Evolutionary conservation across 164 flowering plant genomes (phyloP).

Genomic region (Stephania yunnanensis): DNA sequence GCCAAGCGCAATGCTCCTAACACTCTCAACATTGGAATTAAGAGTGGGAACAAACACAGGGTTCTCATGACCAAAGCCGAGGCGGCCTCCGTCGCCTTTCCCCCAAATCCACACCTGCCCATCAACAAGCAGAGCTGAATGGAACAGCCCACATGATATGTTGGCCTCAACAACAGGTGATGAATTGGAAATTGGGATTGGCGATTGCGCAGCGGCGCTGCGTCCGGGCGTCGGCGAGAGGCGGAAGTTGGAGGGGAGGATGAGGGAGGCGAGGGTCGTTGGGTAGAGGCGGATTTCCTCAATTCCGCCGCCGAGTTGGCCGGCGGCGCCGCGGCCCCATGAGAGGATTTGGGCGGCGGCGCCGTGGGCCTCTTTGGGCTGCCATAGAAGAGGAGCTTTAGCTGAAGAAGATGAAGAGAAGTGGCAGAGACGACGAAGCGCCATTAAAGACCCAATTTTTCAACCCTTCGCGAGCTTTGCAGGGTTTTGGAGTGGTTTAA

Average conservation of each 20-base stretch:
- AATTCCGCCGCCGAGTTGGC: constrained; percentile 82
- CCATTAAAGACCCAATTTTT: not conserved
- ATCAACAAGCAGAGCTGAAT: constrained; percentile 57
- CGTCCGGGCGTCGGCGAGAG: constrained; percentile 50
- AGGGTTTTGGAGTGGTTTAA: not conserved
- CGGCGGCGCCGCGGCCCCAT: constrained; percentile 90
- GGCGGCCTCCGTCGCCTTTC: constrained; percentile 89
- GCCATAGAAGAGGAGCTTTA: constrained; percentile 29
- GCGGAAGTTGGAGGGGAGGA: constrained; percentile 41
- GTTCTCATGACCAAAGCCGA: constrained; percentile 79
- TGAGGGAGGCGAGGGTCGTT: constrained; percentile 47
- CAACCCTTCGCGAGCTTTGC: not conserved
- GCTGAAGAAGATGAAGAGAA: constrained; percentile 21
- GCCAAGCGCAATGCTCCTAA: constrained; percentile 62
- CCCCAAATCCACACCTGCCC: constrained; percentile 92
- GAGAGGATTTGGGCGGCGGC: constrained; percentile 55
- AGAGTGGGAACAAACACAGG: constrained; percentile 51
- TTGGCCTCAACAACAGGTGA: constrained; percentile 36
- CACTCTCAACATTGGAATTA: constrained; percentile 49
- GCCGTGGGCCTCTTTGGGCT: constrained; percentile 1
- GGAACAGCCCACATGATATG: constrained; percentile 84
- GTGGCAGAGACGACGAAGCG: constrained; percentile 7
- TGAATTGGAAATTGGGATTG: not conserved
- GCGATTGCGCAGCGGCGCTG: constrained; percentile 9
- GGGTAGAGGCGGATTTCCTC: constrained; percentile 74